phyloP scores from a whole-genome alignment of 164 flowering plant species.

The Vitis labrusca region DNA sequence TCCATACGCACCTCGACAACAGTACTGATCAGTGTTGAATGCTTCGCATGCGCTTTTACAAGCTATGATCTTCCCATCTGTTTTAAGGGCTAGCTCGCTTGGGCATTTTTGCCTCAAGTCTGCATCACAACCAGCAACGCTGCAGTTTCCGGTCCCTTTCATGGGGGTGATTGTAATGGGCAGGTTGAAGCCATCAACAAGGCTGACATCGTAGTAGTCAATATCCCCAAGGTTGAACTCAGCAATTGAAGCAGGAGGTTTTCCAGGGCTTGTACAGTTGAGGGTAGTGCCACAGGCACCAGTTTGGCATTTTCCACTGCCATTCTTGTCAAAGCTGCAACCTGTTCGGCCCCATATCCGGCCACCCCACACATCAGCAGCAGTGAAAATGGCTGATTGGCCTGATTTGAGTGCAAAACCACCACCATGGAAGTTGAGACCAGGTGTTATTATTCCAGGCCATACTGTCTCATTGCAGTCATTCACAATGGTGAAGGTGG shows the following conservation, averaged over 20 bases:
- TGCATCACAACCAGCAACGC: constrained; percentile 33
- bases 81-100: constrained; percentile 19
- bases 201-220: constrained; percentile 35
- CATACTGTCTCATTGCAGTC: constrained; percentile 36
- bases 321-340: constrained; percentile 29
- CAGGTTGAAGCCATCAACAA: constrained; percentile 39
- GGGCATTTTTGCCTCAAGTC: constrained; percentile 39
- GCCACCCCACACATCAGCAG: constrained; percentile 28
- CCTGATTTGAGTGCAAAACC: constrained; percentile 27
- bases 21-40: constrained; percentile 36
- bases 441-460: constrained; percentile 32
- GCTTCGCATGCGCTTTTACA: constrained; percentile 34
- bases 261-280: constrained; percentile 33
- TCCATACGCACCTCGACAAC: constrained; percentile 33
- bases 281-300: constrained; percentile 32
- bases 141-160: constrained; percentile 34
- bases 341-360: constrained; percentile 44
- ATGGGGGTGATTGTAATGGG: constrained; percentile 19
- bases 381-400: constrained; percentile 21
- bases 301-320: constrained; percentile 32
- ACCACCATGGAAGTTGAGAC: constrained; percentile 8
- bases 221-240: constrained; percentile 27
- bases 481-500: constrained; percentile 27
- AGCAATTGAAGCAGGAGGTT: constrained; percentile 28
- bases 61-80: constrained; percentile 24